Conservation (phyloP, 768 basidiomycete genomes). For the Baorangia bicolor region DNA sequence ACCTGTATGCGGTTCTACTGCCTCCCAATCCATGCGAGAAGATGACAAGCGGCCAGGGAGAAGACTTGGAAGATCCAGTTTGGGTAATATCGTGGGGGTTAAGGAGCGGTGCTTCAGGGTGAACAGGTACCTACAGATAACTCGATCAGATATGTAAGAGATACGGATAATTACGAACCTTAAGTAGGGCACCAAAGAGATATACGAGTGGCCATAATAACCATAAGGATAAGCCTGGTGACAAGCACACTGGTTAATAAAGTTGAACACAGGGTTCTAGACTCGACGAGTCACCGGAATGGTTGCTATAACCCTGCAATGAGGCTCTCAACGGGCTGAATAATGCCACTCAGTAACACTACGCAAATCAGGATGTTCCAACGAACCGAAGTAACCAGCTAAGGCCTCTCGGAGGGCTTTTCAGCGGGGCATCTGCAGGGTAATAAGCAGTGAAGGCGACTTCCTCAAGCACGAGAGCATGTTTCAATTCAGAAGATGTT, state of each 20-base stretch:
- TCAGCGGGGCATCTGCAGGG: conserved; percentile 44
- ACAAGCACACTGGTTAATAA: background rate
- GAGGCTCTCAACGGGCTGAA: conserved; percentile 43
- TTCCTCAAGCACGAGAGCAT: conserved; percentile 57
- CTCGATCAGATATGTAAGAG: background rate
- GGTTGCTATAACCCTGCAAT: conserved; percentile 47
- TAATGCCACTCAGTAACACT: background rate
- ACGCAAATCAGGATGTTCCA: background rate
- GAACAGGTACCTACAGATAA: conserved; percentile 50
- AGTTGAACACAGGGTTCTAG: background rate
- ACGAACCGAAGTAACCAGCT: conserved; percentile 59
- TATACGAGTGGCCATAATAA: conserved; percentile 47
- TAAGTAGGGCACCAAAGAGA: conserved; percentile 48
- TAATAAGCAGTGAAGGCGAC: conserved; percentile 66
- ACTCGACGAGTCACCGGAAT: conserved; percentile 39
- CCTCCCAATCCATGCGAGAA: conserved; percentile 87
- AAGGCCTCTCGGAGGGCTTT: conserved; percentile 40
- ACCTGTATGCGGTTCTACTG: conserved; percentile 69
- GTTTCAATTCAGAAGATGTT: conserved; percentile 26
- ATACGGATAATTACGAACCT: conserved; percentile 33
- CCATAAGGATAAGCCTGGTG: conserved; percentile 28
- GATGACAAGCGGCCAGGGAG: conserved; percentile 74
- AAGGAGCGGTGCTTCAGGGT: conserved; percentile 54
- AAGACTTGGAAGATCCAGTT: conserved; percentile 7
- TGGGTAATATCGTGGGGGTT: conserved; percentile 15